phyloP scores from a whole-genome alignment of 2,329 filamentous ascomycete species.

The Pezicula carpinea region DNA sequence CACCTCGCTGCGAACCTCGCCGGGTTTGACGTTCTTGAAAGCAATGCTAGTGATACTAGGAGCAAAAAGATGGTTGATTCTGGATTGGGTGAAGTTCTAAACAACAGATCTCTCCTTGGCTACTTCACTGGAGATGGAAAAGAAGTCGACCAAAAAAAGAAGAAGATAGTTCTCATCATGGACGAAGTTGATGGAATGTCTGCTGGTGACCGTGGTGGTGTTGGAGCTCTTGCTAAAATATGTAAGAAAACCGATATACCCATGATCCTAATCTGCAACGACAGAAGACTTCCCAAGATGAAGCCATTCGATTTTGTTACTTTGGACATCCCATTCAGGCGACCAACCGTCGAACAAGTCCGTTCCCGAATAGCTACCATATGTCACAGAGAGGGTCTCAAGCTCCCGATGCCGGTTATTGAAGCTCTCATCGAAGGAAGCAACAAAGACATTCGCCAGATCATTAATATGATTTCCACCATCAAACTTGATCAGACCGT shows the following conservation, averaged over 20 bases:
- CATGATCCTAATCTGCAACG: conserved; percentile 97
- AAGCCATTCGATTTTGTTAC: conserved; percentile 89
- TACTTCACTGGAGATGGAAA: conserved; percentile 85
- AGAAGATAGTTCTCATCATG: conserved; percentile 96
- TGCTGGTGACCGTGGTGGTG: conserved; percentile 89
- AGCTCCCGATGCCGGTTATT: conserved; percentile 75
- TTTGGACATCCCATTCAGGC: conserved; percentile 80
- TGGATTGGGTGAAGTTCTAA: conserved; percentile 83
- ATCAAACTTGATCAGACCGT: conserved; percentile 79
- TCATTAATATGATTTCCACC: conserved; percentile 97
- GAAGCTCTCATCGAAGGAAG: conserved; percentile 94
- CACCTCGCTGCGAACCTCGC: conserved; percentile 91
- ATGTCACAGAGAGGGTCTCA: conserved; percentile 84
- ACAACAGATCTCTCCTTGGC: conserved; percentile 87
- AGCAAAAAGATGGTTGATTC: conserved; percentile 94
- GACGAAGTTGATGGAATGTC: conserved; percentile 99
- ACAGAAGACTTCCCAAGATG: conserved; percentile 91
- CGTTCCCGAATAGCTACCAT: conserved; percentile 92
- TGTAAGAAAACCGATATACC: conserved; percentile 95
- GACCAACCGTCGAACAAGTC: conserved; percentile 87
- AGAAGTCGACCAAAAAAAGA: conserved; percentile 73
- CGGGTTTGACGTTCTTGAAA: conserved; percentile 90
- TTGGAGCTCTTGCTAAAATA: conserved; percentile 87
- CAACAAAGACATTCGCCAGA: conserved; percentile 92
- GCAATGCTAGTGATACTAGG: conserved; percentile 89